phyloP scores from a whole-genome alignment of 495 filamentous ascomycete species.

The Penicillium mononematosum region DNA sequence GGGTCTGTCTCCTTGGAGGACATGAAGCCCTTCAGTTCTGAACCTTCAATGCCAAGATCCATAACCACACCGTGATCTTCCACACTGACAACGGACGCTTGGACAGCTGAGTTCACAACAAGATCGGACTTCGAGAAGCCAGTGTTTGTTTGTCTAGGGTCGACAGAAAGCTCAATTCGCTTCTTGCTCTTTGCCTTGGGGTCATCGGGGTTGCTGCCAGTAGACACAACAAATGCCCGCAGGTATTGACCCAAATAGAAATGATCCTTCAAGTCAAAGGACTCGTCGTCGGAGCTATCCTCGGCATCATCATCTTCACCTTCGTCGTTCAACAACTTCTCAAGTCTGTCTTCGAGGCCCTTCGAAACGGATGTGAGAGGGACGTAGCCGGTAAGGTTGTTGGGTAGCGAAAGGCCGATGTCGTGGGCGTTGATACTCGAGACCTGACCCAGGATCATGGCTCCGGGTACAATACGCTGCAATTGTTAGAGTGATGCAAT shows the following conservation, averaged over 20 bases:
- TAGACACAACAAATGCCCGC: constrained; percentile 78
- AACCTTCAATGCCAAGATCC: constrained; percentile 76
- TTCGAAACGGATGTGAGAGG: constrained; percentile 88
- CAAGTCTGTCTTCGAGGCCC: constrained; percentile 63
- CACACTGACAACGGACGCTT: constrained; percentile 83
- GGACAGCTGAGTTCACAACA: constrained; percentile 68
- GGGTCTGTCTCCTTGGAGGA: constrained; percentile 77
- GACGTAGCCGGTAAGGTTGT: constrained; percentile 87
- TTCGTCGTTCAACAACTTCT: constrained; percentile 58
- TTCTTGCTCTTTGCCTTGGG: constrained; percentile 65
- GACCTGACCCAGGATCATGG: constrained; percentile 82
- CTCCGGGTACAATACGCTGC: constrained; percentile 77
- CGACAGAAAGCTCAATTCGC: constrained; percentile 79
- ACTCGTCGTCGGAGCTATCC: constrained; percentile 54
- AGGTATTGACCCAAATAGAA: constrained; percentile 88
- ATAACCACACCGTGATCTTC: constrained; percentile 95
- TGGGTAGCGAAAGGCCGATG: constrained; percentile 78
- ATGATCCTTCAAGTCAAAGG: constrained; percentile 65
- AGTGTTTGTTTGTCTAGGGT: constrained; percentile 71
- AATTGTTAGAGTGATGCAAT: constrained; percentile 36
- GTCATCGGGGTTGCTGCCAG: constrained; percentile 53
- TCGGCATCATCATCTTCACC: constrained; percentile 50
- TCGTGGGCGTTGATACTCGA: constrained; percentile 76
- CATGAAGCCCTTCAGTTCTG: constrained; percentile 75
- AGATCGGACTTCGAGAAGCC: constrained; percentile 69